These are phyloP conservation scores for Backusella tarrabulga DNA, from an alignment of 192 early-diverging fungal species.

Conservation along the genomic window DNA sequence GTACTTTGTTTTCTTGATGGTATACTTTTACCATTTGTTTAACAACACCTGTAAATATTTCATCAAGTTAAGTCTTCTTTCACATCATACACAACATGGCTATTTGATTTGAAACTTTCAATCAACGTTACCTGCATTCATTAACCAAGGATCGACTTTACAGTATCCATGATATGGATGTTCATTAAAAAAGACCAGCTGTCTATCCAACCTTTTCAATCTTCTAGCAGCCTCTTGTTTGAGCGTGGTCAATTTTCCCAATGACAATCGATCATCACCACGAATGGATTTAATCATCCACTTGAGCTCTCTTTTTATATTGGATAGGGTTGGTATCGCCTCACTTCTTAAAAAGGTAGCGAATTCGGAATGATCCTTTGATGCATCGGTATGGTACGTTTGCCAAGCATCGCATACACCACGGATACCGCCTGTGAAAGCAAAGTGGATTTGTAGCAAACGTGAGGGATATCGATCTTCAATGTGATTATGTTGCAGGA, in stretches of 20 bases:
- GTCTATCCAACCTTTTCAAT: slow-evolving; percentile 12
- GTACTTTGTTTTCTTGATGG: slow-evolving; percentile 27
- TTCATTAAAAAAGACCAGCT: slow-evolving; percentile 21
- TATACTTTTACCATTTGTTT: slow-evolving; percentile 30
- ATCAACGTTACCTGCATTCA: slow-evolving; percentile 28
- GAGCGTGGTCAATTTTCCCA: slow-evolving; percentile 10
- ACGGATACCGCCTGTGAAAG: slow-evolving; percentile 11
- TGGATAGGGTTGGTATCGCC: slow-evolving; percentile 13
- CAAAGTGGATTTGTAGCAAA: slow-evolving; percentile 20
- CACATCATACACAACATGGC: neutral
- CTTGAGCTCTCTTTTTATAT: slow-evolving; percentile 26
- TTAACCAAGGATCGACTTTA: slow-evolving; percentile 26
- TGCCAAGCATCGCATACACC: slow-evolving; percentile 27
- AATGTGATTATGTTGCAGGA: neutral
- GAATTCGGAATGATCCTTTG: slow-evolving; percentile 15
- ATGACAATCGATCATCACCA: slow-evolving; percentile 19
- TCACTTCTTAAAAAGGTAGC: slow-evolving; percentile 17
- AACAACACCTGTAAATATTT: slow-evolving; percentile 12
- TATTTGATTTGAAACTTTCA: neutral
- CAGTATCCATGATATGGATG: slow-evolving; percentile 22
- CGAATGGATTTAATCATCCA: slow-evolving; percentile 22
- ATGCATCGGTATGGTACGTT: slow-evolving; percentile 1
- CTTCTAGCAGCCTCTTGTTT: slow-evolving; percentile 11
- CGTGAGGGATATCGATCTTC: neutral
- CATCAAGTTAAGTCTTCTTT: neutral